Evolutionary conservation across 306 rosid genomes (phyloP).

Genomic region (Fragaria nilgerrensis): DNA sequence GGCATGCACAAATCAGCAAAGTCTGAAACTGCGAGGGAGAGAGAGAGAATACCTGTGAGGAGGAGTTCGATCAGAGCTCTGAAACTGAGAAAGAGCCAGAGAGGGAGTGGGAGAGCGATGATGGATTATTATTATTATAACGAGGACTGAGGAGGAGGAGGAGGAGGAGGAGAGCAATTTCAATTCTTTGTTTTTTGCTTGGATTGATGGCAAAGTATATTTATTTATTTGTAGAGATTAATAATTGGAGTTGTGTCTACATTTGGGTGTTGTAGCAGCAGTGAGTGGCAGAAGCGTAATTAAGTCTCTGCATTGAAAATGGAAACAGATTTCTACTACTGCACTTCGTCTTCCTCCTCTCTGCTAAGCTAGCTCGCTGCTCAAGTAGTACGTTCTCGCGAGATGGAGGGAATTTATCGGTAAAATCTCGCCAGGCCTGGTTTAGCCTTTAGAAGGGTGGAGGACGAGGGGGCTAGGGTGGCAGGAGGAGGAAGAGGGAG

Average conservation of each 20-base stretch:
- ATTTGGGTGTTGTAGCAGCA: not conserved
- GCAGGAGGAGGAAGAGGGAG: not conserved
- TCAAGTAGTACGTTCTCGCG: not conserved
- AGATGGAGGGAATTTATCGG: not conserved
- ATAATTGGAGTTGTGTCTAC: not conserved
- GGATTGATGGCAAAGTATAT: constrained; percentile 27
- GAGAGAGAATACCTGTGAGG: constrained; percentile 18
- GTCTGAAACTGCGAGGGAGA: not conserved
- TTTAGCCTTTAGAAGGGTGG: not conserved
- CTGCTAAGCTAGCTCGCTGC: not conserved
- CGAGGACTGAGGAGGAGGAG: not conserved
- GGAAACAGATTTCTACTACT: not conserved
- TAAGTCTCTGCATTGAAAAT: not conserved
- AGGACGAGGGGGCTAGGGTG: not conserved
- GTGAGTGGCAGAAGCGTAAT: constrained; percentile 7
- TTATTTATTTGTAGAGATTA: not conserved
- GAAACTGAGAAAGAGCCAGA: constrained; percentile 44
- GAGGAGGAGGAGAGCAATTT: not conserved
- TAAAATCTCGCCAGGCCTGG: not conserved
- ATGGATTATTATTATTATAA: constrained; percentile 1
- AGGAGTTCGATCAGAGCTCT: constrained; percentile 22
- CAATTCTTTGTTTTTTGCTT: constrained; percentile 5
- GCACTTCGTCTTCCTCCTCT: not conserved
- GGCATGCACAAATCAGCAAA: not conserved
- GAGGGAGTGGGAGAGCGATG: not conserved